Base-by-base conservation (phyloP, 163 green algal species). In the Scenedesmus sp. region DNA sequence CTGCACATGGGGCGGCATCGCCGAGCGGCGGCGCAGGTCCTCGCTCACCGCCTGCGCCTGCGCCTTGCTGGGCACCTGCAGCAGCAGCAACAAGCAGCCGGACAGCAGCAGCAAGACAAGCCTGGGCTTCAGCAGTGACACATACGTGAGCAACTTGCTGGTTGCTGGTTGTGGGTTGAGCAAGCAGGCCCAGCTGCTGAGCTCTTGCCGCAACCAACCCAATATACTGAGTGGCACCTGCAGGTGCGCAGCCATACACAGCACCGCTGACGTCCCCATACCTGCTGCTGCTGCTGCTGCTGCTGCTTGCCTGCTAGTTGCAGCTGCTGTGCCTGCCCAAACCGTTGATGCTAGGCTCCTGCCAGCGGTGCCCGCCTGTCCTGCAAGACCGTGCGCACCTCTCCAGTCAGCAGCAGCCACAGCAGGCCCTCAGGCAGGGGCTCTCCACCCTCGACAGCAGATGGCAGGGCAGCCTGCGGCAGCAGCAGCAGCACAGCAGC, bases 361-460 rank as follows among this genome's bases (percentile, higher is more conserved):
- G 81, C 81, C 49, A 68, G 46, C 30, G 26, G 46, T 30, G 18
- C 46, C 49, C 49, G 81, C n/a, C 10, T 82, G 35, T 59, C 40
- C 44, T 72, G 80, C 80, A 86, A 72, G 10, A 1, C 10, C 53
- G 22, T 81, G 78, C 92, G 30, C 83, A 98, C 94, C 88, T 99
- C 96, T 9, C 98, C 98, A 0, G 98, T 99, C 0, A 99, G 91
- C 87, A 99, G 95, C 87, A 99, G 96, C 98, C 98, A 99, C 56
- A 99, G 93, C 68, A 99, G 94, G 70, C 98, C 98, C 92, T 99
- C 98, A 12, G 98, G 98, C 26, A 99, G 93, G 12, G 98, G 98
- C 95, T 99, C 95, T 3, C 96, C 97, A 42, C 95, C 95, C 3
- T 91, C 85, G 16, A 94, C 90, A 12, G 96, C 97, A 51, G 81